Conservation (phyloP, 768 basidiomycete species). For the Termitomyces sp. region DNA sequence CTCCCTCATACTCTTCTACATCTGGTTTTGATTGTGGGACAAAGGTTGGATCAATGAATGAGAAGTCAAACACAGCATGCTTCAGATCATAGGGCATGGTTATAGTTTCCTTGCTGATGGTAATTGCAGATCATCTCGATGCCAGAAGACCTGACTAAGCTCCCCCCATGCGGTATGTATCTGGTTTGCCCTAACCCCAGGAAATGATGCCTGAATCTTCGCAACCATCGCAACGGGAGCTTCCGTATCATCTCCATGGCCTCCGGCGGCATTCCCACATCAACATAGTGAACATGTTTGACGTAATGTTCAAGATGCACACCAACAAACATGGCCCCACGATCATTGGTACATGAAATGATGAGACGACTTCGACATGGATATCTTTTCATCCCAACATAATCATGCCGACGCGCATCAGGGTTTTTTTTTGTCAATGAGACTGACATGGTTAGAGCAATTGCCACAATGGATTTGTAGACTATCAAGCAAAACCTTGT, state of each 20-base stretch:
- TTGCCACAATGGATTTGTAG: too few relatives aligned
- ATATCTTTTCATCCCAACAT: conserved; percentile 25
- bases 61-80: conserved; percentile 17
- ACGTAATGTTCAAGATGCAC: conserved; percentile 13
- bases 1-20: conserved; percentile 22
- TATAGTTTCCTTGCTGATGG: conserved; percentile 21
- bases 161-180: conserved; percentile 26
- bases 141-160: conserved; percentile 28
- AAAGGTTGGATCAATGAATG: conserved; percentile 21
- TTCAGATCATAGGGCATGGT: conserved; percentile 22
- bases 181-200: conserved; percentile 23
- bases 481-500: too few relatives aligned
- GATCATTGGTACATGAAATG: conserved; percentile 16
- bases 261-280: conserved; percentile 24
- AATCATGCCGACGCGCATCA: conserved; percentile 22
- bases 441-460: too few relatives aligned
- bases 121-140: conserved; percentile 21
- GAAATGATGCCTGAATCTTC: conserved; percentile 31
- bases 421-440: too few relatives aligned
- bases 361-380: conserved; percentile 19
- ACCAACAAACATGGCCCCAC: conserved; percentile 5
- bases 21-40: conserved; percentile 19
- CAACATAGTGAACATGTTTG: conserved; percentile 22
- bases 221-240: conserved; percentile 16
- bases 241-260: conserved; percentile 17